Conservation (phyloP, 768 basidiomycete species). For the Dioszegia crocea region DNA sequence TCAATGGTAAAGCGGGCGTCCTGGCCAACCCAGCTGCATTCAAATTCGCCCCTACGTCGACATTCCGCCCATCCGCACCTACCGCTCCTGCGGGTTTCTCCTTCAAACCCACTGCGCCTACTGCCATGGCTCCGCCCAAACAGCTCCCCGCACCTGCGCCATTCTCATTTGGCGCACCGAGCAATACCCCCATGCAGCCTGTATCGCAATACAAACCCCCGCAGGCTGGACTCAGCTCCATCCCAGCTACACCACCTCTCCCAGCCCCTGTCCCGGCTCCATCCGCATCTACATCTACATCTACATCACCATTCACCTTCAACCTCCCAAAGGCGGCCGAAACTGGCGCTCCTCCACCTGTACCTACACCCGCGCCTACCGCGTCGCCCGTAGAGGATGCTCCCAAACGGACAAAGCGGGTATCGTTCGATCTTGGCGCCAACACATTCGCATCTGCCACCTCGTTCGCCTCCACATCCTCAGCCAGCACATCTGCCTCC, state of each 20-base stretch:
- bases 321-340: background rate
- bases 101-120: background rate
- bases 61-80: conserved; percentile 7
- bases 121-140: background rate
- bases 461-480: background rate
- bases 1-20: conserved; percentile 43
- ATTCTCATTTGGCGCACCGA: background rate
- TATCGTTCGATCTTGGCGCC: background rate
- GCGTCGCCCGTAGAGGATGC: background rate
- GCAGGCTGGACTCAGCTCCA: background rate
- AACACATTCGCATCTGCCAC: too few relatives aligned
- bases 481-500: background rate
- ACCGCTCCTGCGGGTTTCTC: background rate
- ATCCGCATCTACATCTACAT: background rate
- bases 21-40: conserved; percentile 20
- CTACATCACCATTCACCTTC: background rate
- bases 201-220: background rate
- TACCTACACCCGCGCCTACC: background rate
- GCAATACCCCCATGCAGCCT: background rate
- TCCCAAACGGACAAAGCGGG: background rate
- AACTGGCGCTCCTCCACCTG: background rate
- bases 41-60: conserved; percentile 1
- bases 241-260: background rate
- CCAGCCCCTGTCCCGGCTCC: background rate
- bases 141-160: background rate